These are phyloP conservation scores for Ogataea degrootiae DNA, from an alignment of 805 yeast species.

Conservation along the genomic window DNA sequence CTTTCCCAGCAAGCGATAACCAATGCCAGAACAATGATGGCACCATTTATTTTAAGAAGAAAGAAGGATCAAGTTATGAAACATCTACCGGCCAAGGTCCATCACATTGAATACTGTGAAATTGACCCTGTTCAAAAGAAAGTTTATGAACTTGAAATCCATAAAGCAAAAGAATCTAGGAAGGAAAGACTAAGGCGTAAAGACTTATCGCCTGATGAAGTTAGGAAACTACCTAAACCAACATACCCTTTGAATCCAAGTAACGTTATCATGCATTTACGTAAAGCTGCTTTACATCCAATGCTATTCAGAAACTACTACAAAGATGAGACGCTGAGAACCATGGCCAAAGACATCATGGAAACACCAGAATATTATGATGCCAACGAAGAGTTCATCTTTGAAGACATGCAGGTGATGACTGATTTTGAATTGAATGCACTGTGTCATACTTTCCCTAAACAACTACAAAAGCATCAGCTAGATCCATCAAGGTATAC, in stretches of 20 bases:
- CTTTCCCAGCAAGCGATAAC: constrained; percentile 86
- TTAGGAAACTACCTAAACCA: constrained; percentile 29
- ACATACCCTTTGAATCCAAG: constrained; percentile 34
- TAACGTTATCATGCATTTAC: constrained; percentile 78
- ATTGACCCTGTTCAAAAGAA: constrained; percentile 49
- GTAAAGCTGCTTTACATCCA: constrained; percentile 94
- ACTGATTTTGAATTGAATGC: constrained; percentile 81
- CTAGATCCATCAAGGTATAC: constrained; percentile 49
- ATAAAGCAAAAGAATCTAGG: constrained; percentile 35
- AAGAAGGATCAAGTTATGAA: constrained; percentile 87
- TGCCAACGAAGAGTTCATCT: constrained; percentile 74
- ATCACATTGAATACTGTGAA: constrained; percentile 59
- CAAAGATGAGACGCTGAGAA: constrained; percentile 45
- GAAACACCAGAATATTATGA: constrained; percentile 69
- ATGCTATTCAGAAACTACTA: constrained; percentile 68
- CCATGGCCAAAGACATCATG: constrained; percentile 79
- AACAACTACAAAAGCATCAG: constrained; percentile 49
- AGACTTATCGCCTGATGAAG: constrained; percentile 27
- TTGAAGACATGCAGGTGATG: constrained; percentile 95
- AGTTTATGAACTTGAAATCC: constrained; percentile 61
- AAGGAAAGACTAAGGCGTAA: constrained; percentile 42
- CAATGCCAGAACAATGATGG: constrained; percentile 97
- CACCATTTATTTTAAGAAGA: constrained; percentile 92
- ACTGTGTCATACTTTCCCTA: constrained; percentile 69
- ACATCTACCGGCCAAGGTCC: constrained; percentile 77